Evolutionary conservation across 2,329 filamentous ascomycete genomes (phyloP).

Genomic region (Colletotrichum sp.): DNA sequence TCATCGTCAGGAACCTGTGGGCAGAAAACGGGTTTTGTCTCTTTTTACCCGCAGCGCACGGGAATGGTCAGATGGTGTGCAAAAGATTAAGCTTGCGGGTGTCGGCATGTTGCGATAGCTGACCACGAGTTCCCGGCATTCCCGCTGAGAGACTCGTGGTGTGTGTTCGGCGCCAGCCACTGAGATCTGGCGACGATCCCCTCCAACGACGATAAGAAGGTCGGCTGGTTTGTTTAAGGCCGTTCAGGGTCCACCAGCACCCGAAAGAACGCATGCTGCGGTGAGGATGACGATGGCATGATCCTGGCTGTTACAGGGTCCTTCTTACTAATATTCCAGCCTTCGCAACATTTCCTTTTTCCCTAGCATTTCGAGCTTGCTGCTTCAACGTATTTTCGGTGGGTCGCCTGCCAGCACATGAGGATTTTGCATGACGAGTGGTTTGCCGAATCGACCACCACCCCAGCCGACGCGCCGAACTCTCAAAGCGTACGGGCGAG

Average conservation of each 20-base stretch:
- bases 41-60: neutral
- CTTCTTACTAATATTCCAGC: neutral
- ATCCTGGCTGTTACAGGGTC: neutral
- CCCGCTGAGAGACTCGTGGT: neutral
- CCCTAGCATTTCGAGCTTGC: neutral
- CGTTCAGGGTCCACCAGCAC: neutral
- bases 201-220: neutral
- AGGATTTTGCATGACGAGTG: neutral
- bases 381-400: neutral
- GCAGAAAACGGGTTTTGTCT: neutral
- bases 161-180: neutral
- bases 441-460: neutral
- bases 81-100: neutral
- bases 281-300: constrained; percentile 5
- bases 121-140: neutral
- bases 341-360: neutral
- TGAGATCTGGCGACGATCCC: neutral
- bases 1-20: neutral
- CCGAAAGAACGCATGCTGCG: neutral
- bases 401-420: neutral
- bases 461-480: neutral
- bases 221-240: neutral
- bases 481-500: neutral
- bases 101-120: neutral
- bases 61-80: neutral